phyloP scores from a whole-genome alignment of 2,329 filamentous ascomycete genomes.

The Cercospora canescens region DNA sequence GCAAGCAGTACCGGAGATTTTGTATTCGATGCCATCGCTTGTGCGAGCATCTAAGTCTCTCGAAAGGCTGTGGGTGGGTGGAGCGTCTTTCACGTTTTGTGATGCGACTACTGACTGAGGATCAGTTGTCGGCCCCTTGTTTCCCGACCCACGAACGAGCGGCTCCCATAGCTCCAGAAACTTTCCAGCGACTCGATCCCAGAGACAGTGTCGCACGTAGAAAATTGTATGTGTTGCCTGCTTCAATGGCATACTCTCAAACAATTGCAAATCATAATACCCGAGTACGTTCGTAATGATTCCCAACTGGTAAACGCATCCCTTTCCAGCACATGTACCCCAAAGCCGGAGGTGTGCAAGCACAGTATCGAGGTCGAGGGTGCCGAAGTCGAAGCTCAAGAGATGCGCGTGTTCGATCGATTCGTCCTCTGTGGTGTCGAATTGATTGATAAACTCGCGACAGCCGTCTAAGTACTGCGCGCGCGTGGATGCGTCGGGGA shows the following conservation, averaged over 20 bases:
- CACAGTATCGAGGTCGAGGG: neutral
- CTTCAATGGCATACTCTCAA: neutral
- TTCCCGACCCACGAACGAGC: neutral
- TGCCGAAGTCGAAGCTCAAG: neutral
- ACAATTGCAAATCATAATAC: neutral
- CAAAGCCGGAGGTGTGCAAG: neutral
- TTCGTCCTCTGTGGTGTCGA: neutral
- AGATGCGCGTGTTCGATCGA: neutral
- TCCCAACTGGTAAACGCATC: neutral
- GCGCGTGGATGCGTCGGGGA: neutral
- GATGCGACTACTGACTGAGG: neutral
- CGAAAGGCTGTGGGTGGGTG: neutral
- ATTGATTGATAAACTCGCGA: neutral
- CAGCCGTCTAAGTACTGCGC: neutral
- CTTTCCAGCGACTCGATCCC: neutral
- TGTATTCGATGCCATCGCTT: too few species aligned
- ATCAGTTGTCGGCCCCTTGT: neutral
- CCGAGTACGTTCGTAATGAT: neutral
- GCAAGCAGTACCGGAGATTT: too few species aligned
- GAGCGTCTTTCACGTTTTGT: neutral
- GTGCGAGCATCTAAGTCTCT: too few species aligned
- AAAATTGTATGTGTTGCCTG: neutral
- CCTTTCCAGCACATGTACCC: neutral
- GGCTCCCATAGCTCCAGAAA: neutral
- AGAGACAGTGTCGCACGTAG: neutral